A percentile compares a stretch with the other conserved stretches of the same genome.
These are phyloP conservation scores for Naganishia cerealis DNA, from an alignment of 1,284 basidiomycete species.

Conservation along the genomic window DNA sequence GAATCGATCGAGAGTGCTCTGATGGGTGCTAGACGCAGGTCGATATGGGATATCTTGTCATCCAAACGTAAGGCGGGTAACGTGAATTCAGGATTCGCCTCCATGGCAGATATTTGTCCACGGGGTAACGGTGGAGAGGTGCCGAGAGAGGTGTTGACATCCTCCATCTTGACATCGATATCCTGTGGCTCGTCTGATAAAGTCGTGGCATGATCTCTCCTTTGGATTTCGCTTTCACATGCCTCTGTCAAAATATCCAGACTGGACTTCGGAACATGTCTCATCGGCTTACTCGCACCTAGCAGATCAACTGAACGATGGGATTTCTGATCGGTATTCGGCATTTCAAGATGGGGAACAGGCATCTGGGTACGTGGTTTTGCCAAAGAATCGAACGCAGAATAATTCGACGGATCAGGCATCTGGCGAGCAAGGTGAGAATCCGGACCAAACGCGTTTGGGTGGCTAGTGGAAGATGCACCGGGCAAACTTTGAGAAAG, in stretches of 20 bases:
- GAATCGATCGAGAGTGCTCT: slow-evolving; percentile 23
- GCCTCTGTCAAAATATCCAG: slow-evolving; percentile 50
- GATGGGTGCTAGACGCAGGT: slow-evolving; percentile 11
- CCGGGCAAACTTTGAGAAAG: slow-evolving; percentile 15
- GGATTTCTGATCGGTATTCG: slow-evolving; percentile 25
- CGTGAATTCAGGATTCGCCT: slow-evolving; percentile 31
- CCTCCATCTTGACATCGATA: slow-evolving; percentile 35
- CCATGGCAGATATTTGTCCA: slow-evolving; percentile 25
- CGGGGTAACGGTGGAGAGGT: slow-evolving; percentile 28
- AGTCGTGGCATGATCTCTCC: slow-evolving; percentile 41
- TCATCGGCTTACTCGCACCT: slow-evolving; percentile 33
- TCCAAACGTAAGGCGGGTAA: slow-evolving; percentile 28
- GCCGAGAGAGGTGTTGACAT: slow-evolving; percentile 4
- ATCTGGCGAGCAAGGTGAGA: slow-evolving; percentile 8
- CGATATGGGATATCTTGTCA: background rate
- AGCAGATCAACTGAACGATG: slow-evolving; percentile 33
- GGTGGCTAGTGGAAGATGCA: slow-evolving; percentile 3
- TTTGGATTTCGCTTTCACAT: slow-evolving; percentile 42
- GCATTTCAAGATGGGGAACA: slow-evolving; percentile 16
- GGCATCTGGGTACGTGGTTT: slow-evolving; percentile 19
- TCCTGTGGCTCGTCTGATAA: slow-evolving; percentile 44
- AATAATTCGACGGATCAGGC: slow-evolving; percentile 24
- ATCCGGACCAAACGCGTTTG: slow-evolving; percentile 6
- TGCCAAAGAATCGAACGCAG: slow-evolving; percentile 25
- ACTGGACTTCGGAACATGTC: slow-evolving; percentile 46